Evolutionary conservation across 192 early-diverging fungal species (phyloP).

Genomic region (Linnemannia elongata): DNA sequence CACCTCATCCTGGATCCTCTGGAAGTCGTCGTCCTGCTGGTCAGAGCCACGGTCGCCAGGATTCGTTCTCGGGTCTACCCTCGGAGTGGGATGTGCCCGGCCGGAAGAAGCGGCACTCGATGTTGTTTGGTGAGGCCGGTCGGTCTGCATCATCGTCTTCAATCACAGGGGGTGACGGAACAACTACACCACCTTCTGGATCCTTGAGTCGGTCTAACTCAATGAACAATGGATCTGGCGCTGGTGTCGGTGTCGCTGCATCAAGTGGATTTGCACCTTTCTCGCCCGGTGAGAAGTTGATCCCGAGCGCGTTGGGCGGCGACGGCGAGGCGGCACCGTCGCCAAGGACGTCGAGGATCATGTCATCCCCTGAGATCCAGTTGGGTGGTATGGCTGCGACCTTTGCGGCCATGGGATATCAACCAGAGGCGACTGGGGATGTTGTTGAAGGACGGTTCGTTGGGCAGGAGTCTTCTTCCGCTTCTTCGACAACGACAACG

Average conservation of each 20-base stretch:
- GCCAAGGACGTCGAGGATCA: conserved; percentile 36
- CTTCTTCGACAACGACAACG: background rate
- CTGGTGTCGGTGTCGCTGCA: background rate
- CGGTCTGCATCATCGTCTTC: conserved; percentile 11
- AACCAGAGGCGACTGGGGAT: background rate
- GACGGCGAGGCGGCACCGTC: conserved; percentile 3
- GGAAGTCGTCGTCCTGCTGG: background rate
- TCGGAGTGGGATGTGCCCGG: conserved; percentile 33
- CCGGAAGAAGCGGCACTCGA: conserved; percentile 30
- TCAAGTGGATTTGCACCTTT: background rate
- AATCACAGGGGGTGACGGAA: background rate
- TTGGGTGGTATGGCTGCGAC: conserved; percentile 6
- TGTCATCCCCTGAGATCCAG: conserved; percentile 47
- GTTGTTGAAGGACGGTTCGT: background rate
- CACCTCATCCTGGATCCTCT: background rate
- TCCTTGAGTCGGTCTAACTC: background rate
- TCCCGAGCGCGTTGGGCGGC: background rate
- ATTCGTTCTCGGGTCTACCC: conserved; percentile 32
- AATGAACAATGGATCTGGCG: background rate
- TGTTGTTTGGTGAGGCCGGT: conserved; percentile 34
- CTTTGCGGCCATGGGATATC: background rate
- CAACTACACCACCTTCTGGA: background rate
- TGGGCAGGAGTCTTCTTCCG: background rate
- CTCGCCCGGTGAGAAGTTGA: background rate
- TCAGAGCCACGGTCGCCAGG: conserved; percentile 6